Evolutionary conservation across 805 yeast species (phyloP).

Genomic region (Zygotorulaspora florentina): DNA sequence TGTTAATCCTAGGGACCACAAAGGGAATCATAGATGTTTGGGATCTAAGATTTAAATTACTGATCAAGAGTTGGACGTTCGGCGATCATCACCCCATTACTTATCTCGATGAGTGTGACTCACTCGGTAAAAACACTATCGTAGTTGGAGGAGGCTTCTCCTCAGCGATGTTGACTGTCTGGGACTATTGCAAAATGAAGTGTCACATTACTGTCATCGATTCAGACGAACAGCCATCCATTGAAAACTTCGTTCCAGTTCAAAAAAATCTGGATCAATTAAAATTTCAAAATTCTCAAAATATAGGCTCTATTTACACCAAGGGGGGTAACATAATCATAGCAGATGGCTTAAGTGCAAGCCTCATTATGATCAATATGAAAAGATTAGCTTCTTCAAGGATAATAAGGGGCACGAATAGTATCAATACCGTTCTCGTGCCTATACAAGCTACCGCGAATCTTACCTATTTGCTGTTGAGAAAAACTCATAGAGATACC

Average conservation of each 20-base stretch:
- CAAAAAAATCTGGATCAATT: constrained; percentile 11
- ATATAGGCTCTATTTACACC: constrained; percentile 9
- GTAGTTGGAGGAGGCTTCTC: constrained; percentile 67
- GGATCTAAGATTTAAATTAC: constrained; percentile 68
- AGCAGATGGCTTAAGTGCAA: constrained; percentile 17
- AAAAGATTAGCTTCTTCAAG: constrained; percentile 12
- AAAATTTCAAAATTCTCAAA: constrained; percentile 2
- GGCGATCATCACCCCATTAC: constrained; percentile 48
- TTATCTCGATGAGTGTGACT: constrained; percentile 40
- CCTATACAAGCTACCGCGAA: constrained; percentile 23
- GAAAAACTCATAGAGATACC: constrained; percentile 4
- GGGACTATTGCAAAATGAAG: constrained; percentile 67
- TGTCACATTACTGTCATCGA: constrained; percentile 46
- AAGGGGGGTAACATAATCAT: constrained; percentile 17
- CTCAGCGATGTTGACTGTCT: constrained; percentile 56
- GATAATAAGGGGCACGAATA: constrained; percentile 10
- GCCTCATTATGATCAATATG: constrained; percentile 19
- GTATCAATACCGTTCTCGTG: constrained; percentile 4
- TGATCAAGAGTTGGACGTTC: constrained; percentile 60
- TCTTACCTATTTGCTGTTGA: constrained; percentile 14
- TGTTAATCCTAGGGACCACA: constrained; percentile 73
- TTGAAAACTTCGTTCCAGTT: constrained; percentile 18
- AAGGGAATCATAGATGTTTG: constrained; percentile 73
- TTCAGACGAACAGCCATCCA: constrained; percentile 23
- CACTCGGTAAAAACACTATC: constrained; percentile 36